Evolutionary conservation across 306 rosid species (phyloP).

Genomic region (Alnus rubra): DNA sequence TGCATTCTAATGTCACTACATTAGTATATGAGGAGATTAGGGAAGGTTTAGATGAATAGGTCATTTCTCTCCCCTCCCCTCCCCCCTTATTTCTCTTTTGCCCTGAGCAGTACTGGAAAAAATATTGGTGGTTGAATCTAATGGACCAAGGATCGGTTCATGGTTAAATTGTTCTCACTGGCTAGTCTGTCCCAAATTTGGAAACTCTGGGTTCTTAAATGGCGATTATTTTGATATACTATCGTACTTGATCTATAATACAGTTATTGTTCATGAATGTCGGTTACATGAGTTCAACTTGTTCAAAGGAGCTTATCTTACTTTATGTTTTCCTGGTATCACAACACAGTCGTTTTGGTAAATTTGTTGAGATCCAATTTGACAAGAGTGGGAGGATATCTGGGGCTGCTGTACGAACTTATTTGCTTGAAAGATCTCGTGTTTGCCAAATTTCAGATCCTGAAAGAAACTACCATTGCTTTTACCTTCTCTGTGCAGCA

Average conservation of each 20-base stretch:
- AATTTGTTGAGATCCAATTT: constrained; percentile 98
- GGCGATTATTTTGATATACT: constrained; percentile 17
- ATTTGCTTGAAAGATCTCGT: constrained; percentile 97
- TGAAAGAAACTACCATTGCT: constrained; percentile 98
- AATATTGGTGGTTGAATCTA: not conserved
- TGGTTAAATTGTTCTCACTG: constrained; percentile 1
- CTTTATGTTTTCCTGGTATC: constrained; percentile 33
- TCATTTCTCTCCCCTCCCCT: not conserved
- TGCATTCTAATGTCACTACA: not conserved
- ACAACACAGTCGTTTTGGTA: constrained; percentile 98
- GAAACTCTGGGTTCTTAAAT: constrained; percentile 24
- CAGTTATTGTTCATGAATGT: not conserved
- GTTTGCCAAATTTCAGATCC: constrained; percentile 98
- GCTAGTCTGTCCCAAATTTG: constrained; percentile 22
- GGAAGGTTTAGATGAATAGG: not conserved
- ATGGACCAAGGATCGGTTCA: constrained; percentile 3
- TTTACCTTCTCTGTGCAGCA: constrained; percentile 98
- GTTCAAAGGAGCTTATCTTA: constrained; percentile 24
- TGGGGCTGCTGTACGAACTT: constrained; percentile 95
- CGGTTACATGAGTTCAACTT: constrained; percentile 22
- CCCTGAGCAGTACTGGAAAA: not conserved
- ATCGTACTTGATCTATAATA: not conserved
- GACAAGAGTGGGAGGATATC: constrained; percentile 99
- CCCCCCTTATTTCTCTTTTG: not conserved
- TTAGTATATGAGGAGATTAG: not conserved